Evolutionary conservation across 352 stramenopile species (phyloP).

Genomic region (Globisporangium perplexum): DNA sequence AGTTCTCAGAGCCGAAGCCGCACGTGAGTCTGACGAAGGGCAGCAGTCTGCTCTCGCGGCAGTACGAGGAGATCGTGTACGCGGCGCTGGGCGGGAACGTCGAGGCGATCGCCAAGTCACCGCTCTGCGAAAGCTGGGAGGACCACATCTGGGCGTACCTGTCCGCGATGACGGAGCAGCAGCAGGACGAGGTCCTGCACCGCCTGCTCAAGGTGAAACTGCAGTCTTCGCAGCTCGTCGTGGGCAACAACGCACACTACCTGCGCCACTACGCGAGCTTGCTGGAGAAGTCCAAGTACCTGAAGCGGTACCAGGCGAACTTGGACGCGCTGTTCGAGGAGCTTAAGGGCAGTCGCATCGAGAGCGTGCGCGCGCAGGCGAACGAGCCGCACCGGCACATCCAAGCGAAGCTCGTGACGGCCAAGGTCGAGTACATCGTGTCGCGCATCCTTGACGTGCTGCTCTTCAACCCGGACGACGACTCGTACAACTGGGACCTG

Average conservation of each 20-base stretch:
- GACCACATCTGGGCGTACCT: slow-evolving; percentile 84
- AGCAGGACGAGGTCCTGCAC: slow-evolving; percentile 66
- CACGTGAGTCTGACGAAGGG: slow-evolving; percentile 50
- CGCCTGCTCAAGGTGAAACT: slow-evolving; percentile 72
- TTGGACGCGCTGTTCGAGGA: slow-evolving; percentile 77
- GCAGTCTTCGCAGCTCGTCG: slow-evolving; percentile 65
- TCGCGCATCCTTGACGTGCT: slow-evolving; percentile 52
- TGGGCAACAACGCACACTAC: slow-evolving; percentile 61
- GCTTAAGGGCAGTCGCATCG: slow-evolving; percentile 49
- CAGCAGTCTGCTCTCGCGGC: slow-evolving; percentile 49
- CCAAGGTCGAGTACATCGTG: slow-evolving; percentile 75
- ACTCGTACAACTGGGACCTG: slow-evolving; percentile 69
- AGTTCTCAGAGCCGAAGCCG: slow-evolving; percentile 46
- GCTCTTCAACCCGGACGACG: slow-evolving; percentile 33
- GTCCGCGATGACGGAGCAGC: slow-evolving; percentile 55
- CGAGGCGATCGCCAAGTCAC: slow-evolving; percentile 51
- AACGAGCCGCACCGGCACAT: slow-evolving; percentile 68
- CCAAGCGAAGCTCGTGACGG: slow-evolving; percentile 74
- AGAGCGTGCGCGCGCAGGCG: slow-evolving; percentile 63
- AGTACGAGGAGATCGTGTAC: slow-evolving; percentile 82
- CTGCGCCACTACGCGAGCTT: slow-evolving; percentile 45
- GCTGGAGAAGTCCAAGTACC: slow-evolving; percentile 66
- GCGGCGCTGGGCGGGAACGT: slow-evolving; percentile 72
- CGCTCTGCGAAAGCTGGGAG: slow-evolving; percentile 77
- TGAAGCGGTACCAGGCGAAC: slow-evolving; percentile 67